Conservation (phyloP, 768 basidiomycete genomes). For the Trametes maxima region DNA sequence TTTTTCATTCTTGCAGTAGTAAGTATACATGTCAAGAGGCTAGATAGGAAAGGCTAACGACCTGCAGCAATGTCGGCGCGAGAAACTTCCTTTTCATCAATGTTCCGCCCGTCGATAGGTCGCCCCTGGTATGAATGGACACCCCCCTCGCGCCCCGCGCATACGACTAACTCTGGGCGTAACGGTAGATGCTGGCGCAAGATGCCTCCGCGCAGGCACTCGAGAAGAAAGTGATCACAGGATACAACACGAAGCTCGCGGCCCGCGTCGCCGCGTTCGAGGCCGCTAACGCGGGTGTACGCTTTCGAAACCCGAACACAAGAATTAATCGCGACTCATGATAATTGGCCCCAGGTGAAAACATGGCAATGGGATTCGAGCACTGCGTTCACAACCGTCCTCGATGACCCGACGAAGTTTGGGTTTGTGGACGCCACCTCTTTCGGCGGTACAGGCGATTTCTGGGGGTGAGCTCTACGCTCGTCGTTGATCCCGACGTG, state of each 20-base stretch:
- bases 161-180: neutral
- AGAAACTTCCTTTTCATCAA: slow-evolving; percentile 65
- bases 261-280: slow-evolving; percentile 45
- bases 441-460: slow-evolving; percentile 46
- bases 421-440: slow-evolving; percentile 58
- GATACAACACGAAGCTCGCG: slow-evolving; percentile 54
- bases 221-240: slow-evolving; percentile 50
- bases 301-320: slow-evolving; percentile 20
- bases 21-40: neutral
- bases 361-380: slow-evolving; percentile 56
- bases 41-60: slow-evolving; percentile 33
- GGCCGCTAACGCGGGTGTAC: slow-evolving; percentile 48
- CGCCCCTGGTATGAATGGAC: slow-evolving; percentile 53
- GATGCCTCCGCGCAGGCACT: slow-evolving; percentile 39
- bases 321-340: neutral
- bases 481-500: neutral
- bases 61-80: slow-evolving; percentile 50
- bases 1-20: neutral
- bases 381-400: slow-evolving; percentile 49
- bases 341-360: slow-evolving; percentile 38
- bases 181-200: slow-evolving; percentile 50
- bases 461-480: slow-evolving; percentile 52
- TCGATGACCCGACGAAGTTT: slow-evolving; percentile 50
- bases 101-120: slow-evolving; percentile 59
- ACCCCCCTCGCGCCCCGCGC: slow-evolving; percentile 31